A percentile compares a stretch with the other conserved stretches of the same genome.
Conservation (phyloP, 306 rosid species). For the Malus fusca region DNA sequence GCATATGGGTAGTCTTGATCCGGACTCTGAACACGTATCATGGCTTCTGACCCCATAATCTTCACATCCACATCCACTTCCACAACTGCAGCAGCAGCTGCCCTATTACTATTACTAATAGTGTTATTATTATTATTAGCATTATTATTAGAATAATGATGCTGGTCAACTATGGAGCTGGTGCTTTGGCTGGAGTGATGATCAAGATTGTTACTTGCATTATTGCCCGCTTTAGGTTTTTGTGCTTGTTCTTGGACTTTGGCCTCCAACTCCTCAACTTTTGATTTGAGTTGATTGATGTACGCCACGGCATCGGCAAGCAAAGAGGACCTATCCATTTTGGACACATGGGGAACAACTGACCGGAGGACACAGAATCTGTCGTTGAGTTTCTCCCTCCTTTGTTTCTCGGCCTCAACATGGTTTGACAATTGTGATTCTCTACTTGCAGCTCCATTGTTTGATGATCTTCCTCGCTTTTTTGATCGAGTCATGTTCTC, state of each 20-base stretch:
- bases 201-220: neutral
- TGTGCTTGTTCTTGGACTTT: neutral
- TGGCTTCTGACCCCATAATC: conserved; percentile 37
- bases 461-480: neutral
- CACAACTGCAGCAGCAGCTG: neutral
- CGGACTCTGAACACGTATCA: conserved; percentile 31
- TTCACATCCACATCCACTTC: conserved; percentile 25
- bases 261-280: conserved; percentile 7
- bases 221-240: neutral
- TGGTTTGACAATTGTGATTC: no score
- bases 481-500: neutral
- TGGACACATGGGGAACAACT: conserved; percentile 17
- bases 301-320: conserved; percentile 31
- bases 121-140: neutral
- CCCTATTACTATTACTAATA: no score
- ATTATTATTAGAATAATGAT: neutral
- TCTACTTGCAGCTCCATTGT: neutral
- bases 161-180: neutral
- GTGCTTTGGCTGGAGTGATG: neutral
- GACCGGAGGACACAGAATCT: no score
- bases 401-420: no score
- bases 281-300: conserved; percentile 33
- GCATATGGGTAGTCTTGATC: conserved; percentile 38
- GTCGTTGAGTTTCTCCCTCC: no score
- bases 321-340: conserved; percentile 48